Base-by-base conservation (phyloP, 1,139 yeast genomes). In the Sugiyamaella pinicola region DNA sequence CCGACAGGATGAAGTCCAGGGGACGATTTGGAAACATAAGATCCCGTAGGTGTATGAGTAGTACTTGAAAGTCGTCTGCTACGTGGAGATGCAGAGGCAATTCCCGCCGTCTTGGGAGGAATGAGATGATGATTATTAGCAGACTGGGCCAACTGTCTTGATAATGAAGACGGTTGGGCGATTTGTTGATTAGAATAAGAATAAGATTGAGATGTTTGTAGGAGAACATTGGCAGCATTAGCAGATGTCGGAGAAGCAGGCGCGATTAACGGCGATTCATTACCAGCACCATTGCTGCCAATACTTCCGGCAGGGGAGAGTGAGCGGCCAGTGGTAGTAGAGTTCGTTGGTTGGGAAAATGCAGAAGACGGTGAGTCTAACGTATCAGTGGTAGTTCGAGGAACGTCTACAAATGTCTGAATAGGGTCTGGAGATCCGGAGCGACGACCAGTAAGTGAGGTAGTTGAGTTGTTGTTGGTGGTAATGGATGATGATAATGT, bases 41-140 rank as follows among this genome's bases (percentile, higher is more conserved):
- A 55, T n/a, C 57, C 56, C 13, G 44, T 49, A 17, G 56, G 58
- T 29, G 55, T 54, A 17, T 45, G 47, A 4, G 57, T 49, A 10
- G 58, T 39, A 12, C 47, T 48, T 24, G 58, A 56, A 19, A 51
- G 31, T n/a, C 55, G 52, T 10, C 58, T 51, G 8, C 51, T 51
- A 19, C 53, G 35, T 12, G 50, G 40, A 29, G 50, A 22, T 8
- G 45, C 29, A 24, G 49, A 12, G 21, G 42, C 45, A 38, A 22
- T 40, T 10, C 21, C 33, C 13, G 51, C 39, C 10, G 46, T 18
- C 24, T 39, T 47, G 15, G 51, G 26, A 15, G 38, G 29, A 18
- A 31, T 24, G 12, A 19, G 17, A 22, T 47, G 51, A 9, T 24
- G 40, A 19, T 22, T 31, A 22, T 44, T n/a, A n/a, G n/a, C n/a